These are phyloP conservation scores for Candida boleticola DNA, from an alignment of 805 yeast genomes.

Conservation along the genomic window DNA sequence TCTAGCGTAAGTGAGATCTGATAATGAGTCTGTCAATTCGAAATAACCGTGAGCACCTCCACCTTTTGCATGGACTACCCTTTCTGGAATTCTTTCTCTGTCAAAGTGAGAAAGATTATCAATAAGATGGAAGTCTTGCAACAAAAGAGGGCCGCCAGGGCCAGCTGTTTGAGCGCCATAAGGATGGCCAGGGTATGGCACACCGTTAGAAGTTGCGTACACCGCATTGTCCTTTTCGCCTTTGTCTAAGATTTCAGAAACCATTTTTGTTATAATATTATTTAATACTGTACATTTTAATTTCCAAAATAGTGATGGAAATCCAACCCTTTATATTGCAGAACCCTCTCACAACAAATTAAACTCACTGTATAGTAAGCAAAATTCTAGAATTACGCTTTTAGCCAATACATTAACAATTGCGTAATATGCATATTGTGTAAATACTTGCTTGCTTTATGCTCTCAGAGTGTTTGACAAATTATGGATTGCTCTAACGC, in stretches of 20 bases:
- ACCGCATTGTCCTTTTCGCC: conserved; percentile 15
- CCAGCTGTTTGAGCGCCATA: conserved; percentile 54
- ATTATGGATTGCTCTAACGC: too few species aligned
- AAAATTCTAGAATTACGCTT: too few species aligned
- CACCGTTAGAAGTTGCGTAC: conserved; percentile 54
- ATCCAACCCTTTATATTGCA: too few species aligned
- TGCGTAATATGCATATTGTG: too few species aligned
- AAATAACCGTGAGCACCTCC: conserved; percentile 62
- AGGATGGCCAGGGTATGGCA: conserved; percentile 52
- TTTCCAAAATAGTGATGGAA: too few species aligned
- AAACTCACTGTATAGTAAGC: too few species aligned
- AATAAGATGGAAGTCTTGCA: conserved; percentile 57
- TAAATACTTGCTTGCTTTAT: too few species aligned
- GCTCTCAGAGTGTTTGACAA: too few species aligned
- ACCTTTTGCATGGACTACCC: conserved; percentile 69
- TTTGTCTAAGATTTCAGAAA: not conserved
- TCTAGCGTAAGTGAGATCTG: conserved; percentile 47
- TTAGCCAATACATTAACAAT: too few species aligned
- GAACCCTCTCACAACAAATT: too few species aligned
- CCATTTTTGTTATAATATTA: too few species aligned
- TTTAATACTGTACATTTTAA: too few species aligned
- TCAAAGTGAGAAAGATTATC: conserved; percentile 60
- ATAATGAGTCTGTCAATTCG: conserved; percentile 55
- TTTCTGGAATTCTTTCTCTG: conserved; percentile 64
- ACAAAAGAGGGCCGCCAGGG: conserved; percentile 54